Evolutionary conservation across 2,329 filamentous ascomycete species (phyloP).

Genomic region (Proliferodiscus dingleyae): DNA sequence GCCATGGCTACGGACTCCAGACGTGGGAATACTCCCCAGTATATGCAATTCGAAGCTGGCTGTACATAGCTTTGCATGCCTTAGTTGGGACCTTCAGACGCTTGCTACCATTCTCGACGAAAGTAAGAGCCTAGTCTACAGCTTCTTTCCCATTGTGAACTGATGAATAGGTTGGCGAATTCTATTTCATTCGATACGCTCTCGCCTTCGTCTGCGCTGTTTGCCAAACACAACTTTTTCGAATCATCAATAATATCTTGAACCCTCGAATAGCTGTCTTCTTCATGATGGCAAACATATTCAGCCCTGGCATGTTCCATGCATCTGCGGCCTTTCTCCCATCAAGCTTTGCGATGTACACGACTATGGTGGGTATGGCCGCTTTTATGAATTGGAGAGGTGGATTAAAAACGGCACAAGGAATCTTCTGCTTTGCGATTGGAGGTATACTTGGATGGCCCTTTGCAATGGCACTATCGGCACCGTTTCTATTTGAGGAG

Average conservation of each 20-base stretch:
- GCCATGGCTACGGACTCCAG: constrained; percentile 87
- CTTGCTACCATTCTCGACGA: constrained; percentile 56
- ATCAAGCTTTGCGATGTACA: constrained; percentile 96
- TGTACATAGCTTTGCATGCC: constrained; percentile 80
- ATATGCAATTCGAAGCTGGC: constrained; percentile 92
- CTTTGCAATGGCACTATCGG: constrained; percentile 76
- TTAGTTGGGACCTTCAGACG: constrained; percentile 62
- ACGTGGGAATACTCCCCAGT: constrained; percentile 98
- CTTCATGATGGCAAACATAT: constrained; percentile 71
- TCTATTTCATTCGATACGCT: constrained; percentile 77
- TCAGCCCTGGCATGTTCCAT: constrained; percentile 90
- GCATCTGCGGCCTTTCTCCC: constrained; percentile 82
- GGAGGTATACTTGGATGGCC: constrained; percentile 90
- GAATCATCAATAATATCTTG: constrained; percentile 68
- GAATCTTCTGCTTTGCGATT: constrained; percentile 85
- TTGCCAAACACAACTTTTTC: constrained; percentile 78
- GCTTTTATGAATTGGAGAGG: constrained; percentile 88
- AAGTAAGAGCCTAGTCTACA: constrained; percentile 37
- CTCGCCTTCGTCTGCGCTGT: constrained; percentile 74
- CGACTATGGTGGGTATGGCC: constrained; percentile 76
- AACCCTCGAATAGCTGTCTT: constrained; percentile 81
- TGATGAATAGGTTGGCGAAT: constrained; percentile 56
- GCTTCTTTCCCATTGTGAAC: constrained; percentile 6
- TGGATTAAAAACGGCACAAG: constrained; percentile 72
- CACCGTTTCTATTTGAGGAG: constrained; percentile 80